Evolutionary conservation across 2,329 filamentous ascomycete genomes (phyloP).

Genomic region (Fusarium phyllophilum): DNA sequence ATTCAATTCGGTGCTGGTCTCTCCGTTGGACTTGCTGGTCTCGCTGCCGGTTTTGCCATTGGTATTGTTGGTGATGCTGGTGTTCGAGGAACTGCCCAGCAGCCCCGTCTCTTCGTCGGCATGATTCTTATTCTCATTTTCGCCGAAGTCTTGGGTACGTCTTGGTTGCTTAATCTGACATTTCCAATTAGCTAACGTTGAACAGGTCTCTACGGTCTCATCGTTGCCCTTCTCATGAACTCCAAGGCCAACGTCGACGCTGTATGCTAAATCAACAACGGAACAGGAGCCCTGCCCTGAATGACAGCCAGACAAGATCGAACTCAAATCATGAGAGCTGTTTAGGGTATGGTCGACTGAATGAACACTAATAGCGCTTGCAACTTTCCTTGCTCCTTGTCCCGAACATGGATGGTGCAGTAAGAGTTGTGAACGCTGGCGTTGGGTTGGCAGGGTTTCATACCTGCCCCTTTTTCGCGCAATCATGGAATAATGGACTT

Average conservation of each 20-base stretch:
- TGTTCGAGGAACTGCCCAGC: conserved; percentile 86
- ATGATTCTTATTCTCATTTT: conserved; percentile 99
- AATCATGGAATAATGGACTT: conserved; percentile 42
- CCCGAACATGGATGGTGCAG: conserved; percentile 17
- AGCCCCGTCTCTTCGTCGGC: conserved; percentile 89
- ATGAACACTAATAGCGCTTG: conserved; percentile 38
- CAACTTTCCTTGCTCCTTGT: conserved; percentile 33
- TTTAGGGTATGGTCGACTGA: conserved; percentile 33
- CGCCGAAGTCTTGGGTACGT: conserved; percentile 94
- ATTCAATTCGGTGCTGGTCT: conserved; percentile 88
- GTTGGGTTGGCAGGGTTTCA: conserved; percentile 36
- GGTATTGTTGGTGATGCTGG: conserved; percentile 90
- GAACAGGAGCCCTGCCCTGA: conserved; percentile 17
- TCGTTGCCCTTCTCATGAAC: conserved; percentile 99
- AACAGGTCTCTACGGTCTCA: conserved; percentile 95
- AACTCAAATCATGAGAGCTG: conserved; percentile 45
- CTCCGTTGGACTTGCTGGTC: conserved; percentile 81
- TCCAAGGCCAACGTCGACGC: conserved; percentile 80
- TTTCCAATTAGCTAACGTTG: conserved; percentile 35
- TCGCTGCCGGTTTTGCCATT: conserved; percentile 87
- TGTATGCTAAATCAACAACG: conserved; percentile 55
- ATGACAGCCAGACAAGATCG: conserved; percentile 51
- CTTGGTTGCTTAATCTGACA: neutral
- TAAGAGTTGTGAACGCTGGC: conserved; percentile 38
- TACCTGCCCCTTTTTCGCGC: conserved; percentile 29